Conservation (phyloP, 305 asterid genomes). For the Fraxinus baroniana region DNA sequence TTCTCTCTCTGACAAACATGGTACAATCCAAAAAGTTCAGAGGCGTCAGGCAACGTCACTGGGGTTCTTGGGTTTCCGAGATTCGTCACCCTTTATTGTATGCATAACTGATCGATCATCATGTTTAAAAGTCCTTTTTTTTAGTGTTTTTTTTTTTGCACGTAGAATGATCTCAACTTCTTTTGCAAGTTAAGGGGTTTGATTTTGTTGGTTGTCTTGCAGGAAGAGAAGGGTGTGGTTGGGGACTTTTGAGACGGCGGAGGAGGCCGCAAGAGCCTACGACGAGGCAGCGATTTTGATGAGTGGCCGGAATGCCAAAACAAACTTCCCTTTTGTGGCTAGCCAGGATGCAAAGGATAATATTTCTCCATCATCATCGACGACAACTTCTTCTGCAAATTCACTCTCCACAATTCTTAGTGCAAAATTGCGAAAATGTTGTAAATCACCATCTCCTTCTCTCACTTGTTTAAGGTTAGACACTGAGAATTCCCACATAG, state of each 20-base stretch:
- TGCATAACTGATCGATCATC: background rate
- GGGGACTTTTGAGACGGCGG: too few species aligned
- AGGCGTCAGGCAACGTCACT: conserved; percentile 94
- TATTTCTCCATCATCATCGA: too few species aligned
- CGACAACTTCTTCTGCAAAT: background rate
- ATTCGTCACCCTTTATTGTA: conserved; percentile 93
- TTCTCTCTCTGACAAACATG: conserved; percentile 34
- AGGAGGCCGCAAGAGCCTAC: too few species aligned
- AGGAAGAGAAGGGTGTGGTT: too few species aligned
- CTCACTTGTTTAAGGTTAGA: conserved; percentile 89
- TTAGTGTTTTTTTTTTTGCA: too few species aligned
- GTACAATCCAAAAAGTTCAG: conserved; percentile 79
- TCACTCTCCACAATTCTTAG: conserved; percentile 59
- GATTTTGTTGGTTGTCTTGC: too few species aligned
- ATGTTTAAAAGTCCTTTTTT: background rate
- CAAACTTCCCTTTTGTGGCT: too few species aligned
- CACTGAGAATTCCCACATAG: conserved; percentile 83
- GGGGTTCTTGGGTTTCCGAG: conserved; percentile 99
- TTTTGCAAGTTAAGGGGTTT: too few species aligned
- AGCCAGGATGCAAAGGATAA: too few species aligned
- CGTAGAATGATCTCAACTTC: background rate
- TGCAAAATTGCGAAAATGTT: conserved; percentile 76
- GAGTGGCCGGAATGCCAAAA: too few species aligned
- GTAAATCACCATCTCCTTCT: conserved; percentile 85
- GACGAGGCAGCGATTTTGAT: too few species aligned